Conservation (phyloP, 2,329 filamentous ascomycete genomes). For the Cercospora janseana region DNA sequence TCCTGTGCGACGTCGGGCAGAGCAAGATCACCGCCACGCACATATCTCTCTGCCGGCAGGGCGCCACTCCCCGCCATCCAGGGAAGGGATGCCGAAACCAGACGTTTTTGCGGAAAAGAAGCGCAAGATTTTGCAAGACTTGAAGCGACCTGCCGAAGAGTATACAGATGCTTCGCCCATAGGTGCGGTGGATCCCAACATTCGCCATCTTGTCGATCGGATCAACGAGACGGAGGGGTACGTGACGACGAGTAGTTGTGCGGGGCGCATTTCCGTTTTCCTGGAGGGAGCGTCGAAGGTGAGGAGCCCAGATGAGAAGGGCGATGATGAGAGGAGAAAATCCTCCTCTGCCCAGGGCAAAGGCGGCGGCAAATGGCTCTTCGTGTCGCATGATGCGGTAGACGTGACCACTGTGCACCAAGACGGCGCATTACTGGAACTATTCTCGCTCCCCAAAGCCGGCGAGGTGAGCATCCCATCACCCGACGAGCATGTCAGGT, state of each 20-base stretch:
- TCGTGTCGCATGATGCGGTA: conserved; percentile 78
- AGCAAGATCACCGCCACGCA: not conserved
- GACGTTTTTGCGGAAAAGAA: conserved; percentile 55
- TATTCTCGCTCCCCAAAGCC: conserved; percentile 22
- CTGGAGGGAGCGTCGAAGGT: conserved; percentile 67
- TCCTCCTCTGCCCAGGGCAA: conserved; percentile 63
- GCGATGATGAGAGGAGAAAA: conserved; percentile 41
- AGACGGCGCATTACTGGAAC: conserved; percentile 19
- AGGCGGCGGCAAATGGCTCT: conserved; percentile 81
- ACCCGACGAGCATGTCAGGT: conserved; percentile 31
- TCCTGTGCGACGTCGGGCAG: not conserved
- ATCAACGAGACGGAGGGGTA: conserved; percentile 74
- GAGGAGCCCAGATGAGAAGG: conserved; percentile 8
- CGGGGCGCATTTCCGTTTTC: conserved; percentile 82
- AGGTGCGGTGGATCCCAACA: conserved; percentile 76
- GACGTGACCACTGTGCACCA: conserved; percentile 19
- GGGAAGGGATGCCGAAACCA: conserved; percentile 1
- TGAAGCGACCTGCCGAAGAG: conserved; percentile 64
- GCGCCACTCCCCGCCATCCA: not conserved
- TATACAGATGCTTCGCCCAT: conserved; percentile 88
- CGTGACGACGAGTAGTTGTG: conserved; percentile 91
- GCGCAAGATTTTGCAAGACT: conserved; percentile 66
- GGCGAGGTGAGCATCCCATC: not conserved
- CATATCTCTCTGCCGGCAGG: not conserved
- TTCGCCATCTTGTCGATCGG: conserved; percentile 71